phyloP scores from a whole-genome alignment of 176 grass and related monocot genomes.

The Cenchrus purpureus region DNA sequence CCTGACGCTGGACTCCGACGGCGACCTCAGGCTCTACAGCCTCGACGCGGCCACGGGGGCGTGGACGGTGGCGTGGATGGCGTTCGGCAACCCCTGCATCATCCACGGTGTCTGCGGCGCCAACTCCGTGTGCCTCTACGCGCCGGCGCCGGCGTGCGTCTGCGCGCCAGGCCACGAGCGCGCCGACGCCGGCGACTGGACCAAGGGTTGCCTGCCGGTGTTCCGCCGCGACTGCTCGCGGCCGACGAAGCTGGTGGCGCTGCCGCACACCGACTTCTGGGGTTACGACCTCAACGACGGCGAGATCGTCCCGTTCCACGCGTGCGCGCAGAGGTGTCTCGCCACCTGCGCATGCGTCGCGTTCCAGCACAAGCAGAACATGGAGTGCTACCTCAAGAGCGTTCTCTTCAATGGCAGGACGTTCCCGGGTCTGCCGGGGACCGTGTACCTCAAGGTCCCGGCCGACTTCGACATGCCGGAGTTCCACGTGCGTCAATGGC shows the following conservation, averaged over 20 bases:
- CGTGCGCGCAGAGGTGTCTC: conserved; percentile 36
- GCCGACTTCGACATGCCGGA: conserved; percentile 26
- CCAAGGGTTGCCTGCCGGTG: conserved; percentile 28
- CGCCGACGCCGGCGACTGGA: conserved; percentile 43
- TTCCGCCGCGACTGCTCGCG: conserved; percentile 18
- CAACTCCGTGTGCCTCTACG: conserved; percentile 54
- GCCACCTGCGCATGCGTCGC: conserved; percentile 39
- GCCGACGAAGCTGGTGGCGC: conserved; percentile 32
- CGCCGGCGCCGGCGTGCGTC: conserved; percentile 22
- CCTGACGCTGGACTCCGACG: conserved; percentile 68
- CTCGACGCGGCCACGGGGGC: neutral
- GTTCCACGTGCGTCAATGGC: conserved; percentile 42
- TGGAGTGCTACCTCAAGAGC: conserved; percentile 57
- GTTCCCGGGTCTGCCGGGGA: conserved; percentile 45
- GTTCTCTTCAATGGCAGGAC: conserved; percentile 59
- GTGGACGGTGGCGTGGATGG: conserved; percentile 59
- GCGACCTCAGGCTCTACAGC: conserved; percentile 76
- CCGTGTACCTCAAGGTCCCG: conserved; percentile 59
- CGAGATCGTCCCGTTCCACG: neutral
- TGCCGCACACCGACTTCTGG: conserved; percentile 66
- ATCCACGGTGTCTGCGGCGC: conserved; percentile 62
- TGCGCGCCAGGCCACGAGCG: conserved; percentile 49
- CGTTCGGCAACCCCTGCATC: conserved; percentile 48
- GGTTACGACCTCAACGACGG: conserved; percentile 57
- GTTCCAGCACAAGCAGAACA: conserved; percentile 50